Conservation (phyloP, 352 stramenopile genomes). For the Pythium phragmiticola region DNA sequence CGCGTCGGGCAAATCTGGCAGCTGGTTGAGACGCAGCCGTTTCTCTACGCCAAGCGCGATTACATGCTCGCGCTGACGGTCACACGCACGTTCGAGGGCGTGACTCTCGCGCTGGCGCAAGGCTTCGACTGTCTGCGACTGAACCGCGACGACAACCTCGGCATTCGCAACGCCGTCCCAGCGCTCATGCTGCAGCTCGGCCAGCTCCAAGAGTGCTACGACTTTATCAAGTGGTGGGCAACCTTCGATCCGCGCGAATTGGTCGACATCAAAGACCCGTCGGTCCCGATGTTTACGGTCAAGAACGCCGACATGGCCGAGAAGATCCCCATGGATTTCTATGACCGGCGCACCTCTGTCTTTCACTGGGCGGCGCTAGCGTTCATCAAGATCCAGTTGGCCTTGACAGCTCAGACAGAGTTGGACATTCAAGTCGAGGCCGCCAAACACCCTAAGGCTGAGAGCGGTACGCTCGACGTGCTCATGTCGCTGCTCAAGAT, state of each 20-base stretch:
- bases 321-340: neutral
- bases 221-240: slow-evolving; percentile 28
- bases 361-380: slow-evolving; percentile 12
- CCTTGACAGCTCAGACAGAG: neutral
- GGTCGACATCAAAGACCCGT: neutral
- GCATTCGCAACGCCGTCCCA: slow-evolving; percentile 10
- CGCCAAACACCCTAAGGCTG: neutral
- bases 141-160: slow-evolving; percentile 13
- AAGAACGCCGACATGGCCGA: slow-evolving; percentile 20
- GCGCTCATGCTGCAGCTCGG: slow-evolving; percentile 15
- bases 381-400: slow-evolving; percentile 15
- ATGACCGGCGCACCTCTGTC: neutral
- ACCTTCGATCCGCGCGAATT: slow-evolving; percentile 4
- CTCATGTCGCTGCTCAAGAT: neutral
- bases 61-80: neutral
- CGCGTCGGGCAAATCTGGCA: neutral
- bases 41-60: neutral
- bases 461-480: neutral
- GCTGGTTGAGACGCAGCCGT: neutral
- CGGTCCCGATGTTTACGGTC: slow-evolving; percentile 8
- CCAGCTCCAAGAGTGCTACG: slow-evolving; percentile 23
- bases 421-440: neutral
- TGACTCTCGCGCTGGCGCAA: neutral
- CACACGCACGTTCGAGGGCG: neutral
- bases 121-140: neutral